phyloP scores from a whole-genome alignment of 257 asterid genomes.

The Nicotiana tomentosiformis region DNA sequence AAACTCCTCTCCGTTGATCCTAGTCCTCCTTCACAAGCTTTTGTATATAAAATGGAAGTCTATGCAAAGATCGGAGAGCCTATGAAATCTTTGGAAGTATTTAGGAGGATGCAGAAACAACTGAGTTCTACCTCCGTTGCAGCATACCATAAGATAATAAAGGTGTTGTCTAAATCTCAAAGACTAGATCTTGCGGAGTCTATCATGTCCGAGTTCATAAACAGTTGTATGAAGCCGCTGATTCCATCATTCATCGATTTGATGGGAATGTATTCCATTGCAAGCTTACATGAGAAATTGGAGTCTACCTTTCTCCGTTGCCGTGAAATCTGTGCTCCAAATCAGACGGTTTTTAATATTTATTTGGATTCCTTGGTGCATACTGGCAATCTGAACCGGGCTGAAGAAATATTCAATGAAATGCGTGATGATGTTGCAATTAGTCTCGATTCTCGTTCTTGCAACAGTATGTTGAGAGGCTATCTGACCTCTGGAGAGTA shows the following conservation, averaged over 20 bases:
- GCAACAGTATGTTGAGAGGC: slow-evolving; percentile 57
- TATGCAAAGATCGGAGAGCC: slow-evolving; percentile 57
- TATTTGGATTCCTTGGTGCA: slow-evolving; percentile 73
- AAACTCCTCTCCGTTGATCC: slow-evolving; percentile 41
- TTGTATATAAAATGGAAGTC: slow-evolving; percentile 68
- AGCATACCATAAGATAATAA: slow-evolving; percentile 65
- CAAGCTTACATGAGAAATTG: slow-evolving; percentile 50
- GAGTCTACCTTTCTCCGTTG: slow-evolving; percentile 59
- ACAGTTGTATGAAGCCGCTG: slow-evolving; percentile 68
- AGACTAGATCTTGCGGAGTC: slow-evolving; percentile 59
- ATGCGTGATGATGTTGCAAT: slow-evolving; percentile 52
- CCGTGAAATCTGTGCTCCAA: slow-evolving; percentile 55
- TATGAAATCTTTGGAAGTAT: slow-evolving; percentile 52
- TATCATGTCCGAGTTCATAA: slow-evolving; percentile 54
- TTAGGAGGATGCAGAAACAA: slow-evolving; percentile 49
- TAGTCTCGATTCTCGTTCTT: slow-evolving; percentile 54
- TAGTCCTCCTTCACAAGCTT: slow-evolving; percentile 60
- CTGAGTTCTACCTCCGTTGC: slow-evolving; percentile 31
- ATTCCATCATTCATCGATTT: slow-evolving; percentile 57
- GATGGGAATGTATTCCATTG: slow-evolving; percentile 47
- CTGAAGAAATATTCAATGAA: slow-evolving; percentile 62
- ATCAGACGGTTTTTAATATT: slow-evolving; percentile 38
- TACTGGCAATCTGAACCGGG: slow-evolving; percentile 44
- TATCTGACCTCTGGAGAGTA: slow-evolving; percentile 40
- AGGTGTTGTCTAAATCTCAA: slow-evolving; percentile 58